Conservation (phyloP, 441 rosid genomes). For the Lepidium campestre region DNA sequence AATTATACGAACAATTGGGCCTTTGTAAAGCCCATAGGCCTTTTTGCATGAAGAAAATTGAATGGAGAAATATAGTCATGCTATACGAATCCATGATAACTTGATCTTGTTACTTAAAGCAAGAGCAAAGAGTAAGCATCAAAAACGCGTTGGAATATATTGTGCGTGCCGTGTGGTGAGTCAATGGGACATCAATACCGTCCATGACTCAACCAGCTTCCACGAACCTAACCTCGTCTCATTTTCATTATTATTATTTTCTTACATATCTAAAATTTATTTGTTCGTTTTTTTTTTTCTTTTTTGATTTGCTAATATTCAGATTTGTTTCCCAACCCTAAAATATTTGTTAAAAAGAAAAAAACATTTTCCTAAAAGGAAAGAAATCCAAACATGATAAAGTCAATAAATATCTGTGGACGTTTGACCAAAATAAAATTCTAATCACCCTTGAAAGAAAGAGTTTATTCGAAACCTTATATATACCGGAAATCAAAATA, state of each 20-base stretch:
- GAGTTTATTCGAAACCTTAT: neutral
- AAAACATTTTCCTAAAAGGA: neutral
- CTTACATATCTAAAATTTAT: neutral
- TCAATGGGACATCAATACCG: conserved; percentile 9
- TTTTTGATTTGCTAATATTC: neutral
- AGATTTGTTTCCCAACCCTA: neutral
- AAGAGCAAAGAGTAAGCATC: too few species aligned
- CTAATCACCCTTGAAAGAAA: neutral
- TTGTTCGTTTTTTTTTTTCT: neutral
- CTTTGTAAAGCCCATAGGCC: neutral
- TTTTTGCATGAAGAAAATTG: neutral
- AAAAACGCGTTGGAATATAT: conserved; percentile 7
- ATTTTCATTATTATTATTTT: neutral
- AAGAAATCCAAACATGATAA: neutral
- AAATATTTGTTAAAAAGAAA: too few species aligned
- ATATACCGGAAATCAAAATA: neutral
- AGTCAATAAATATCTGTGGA: neutral
- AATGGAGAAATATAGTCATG: neutral
- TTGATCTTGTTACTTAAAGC: too few species aligned
- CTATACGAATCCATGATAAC: neutral
- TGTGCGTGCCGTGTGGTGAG: neutral
- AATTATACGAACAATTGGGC: neutral
- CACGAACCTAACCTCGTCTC: neutral
- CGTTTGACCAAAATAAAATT: neutral
- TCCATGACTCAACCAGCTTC: neutral